Base-by-base conservation (phyloP, 345 rosid species). In the Linum lewisii region DNA sequence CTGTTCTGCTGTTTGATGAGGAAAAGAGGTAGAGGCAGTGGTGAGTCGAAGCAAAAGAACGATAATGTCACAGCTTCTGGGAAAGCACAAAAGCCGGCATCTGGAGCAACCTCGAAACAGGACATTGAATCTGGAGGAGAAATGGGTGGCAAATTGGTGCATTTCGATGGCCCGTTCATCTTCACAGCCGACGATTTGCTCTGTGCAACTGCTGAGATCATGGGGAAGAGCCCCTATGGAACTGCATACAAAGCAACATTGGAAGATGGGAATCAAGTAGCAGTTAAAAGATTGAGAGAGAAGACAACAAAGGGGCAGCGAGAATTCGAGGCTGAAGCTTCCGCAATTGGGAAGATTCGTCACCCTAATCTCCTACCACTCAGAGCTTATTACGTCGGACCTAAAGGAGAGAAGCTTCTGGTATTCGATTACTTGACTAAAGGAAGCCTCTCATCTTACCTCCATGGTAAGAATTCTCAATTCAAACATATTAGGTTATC, bases 171-270 rank as follows among this genome's bases (percentile, higher is more conserved):
- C 21, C 95, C 95, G 13, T 84, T 86, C 24, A 88, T 85, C 68
- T 93, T 93, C 70, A 93, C 99, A 0, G 97, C 98, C 3, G 97
- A 92, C 62, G 98, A 92, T 66, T 77, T 92, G 24, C 70, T 92
- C 66, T 92, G 98, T 45, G 98, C 98, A 26, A 92, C 98, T 5
- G 98, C 98, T n/a, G 97, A 92, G 82, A 88, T 92, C 60, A 92
- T 92, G 95, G 98, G 98, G 61, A 92, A 92, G 78, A 92, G 94
- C 53, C 75, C 81, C 34, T 88, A 86, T 18, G 99, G 99, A 21
- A 88, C 97, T 4, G 94, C 91, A 1, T 92, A 88, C 70, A 92
- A 92, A 64, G 98, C 98, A 16, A 86, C 96, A 37, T 49, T 92
- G 29, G 96, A 92, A 24, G 89, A 88, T 60, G 98, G 96, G 1